Percentiles rank a stretch among this genome's conserved stretches.
These are phyloP conservation scores for Solanum tarapatanum DNA, from an alignment of 257 asterid species.

Conservation along the genomic window DNA sequence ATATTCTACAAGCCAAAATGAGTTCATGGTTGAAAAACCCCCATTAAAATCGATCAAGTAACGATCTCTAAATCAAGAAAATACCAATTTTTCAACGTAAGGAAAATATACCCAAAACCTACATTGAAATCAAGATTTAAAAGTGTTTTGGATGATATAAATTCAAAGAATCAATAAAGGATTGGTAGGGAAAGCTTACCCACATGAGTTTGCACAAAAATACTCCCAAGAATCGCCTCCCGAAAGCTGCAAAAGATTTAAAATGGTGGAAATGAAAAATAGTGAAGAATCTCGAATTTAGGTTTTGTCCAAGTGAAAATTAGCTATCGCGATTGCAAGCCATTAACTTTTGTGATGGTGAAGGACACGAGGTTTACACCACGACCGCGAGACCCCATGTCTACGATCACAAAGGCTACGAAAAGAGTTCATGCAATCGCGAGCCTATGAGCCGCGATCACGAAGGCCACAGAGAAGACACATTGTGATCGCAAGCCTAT, in stretches of 20 bases:
- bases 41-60: background rate
- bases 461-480: background rate
- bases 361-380: background rate
- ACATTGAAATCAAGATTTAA: background rate
- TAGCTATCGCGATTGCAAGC: no score
- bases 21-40: background rate
- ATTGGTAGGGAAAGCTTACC: background rate
- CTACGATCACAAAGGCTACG: background rate
- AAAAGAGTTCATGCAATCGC: background rate
- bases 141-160: background rate
- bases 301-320: background rate
- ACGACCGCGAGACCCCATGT: background rate
- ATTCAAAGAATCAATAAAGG: background rate
- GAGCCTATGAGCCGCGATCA: background rate
- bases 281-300: background rate
- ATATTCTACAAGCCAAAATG: background rate
- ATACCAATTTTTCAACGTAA: background rate
- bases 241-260: background rate
- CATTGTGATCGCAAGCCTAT: background rate
- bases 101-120: background rate
- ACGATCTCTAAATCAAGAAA: background rate
- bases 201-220: background rate
- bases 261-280: background rate
- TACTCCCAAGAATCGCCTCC: background rate
- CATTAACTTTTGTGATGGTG: no score